Evolutionary conservation across 2,329 filamentous ascomycete genomes (phyloP).

Genomic region (Calonectria pauciramosa): DNA sequence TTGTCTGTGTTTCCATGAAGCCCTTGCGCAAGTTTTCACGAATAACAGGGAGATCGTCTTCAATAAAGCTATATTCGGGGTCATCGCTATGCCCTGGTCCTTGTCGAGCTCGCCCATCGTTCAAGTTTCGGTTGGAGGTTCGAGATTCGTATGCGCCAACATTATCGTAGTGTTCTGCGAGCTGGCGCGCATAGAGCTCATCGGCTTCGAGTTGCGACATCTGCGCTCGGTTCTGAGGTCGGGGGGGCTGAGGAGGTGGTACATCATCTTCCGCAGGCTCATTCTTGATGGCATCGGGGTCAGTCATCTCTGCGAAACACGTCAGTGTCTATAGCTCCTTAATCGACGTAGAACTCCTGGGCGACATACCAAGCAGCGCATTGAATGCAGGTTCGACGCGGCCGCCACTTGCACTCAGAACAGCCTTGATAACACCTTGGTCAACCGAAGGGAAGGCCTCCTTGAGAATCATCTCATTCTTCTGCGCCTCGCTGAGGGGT

Average conservation of each 20-base stretch:
- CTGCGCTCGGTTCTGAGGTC: conserved; percentile 73
- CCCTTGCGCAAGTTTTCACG: conserved; percentile 94
- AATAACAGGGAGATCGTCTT: conserved; percentile 95
- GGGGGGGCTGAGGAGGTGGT: conserved; percentile 83
- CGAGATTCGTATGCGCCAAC: conserved; percentile 70
- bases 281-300: conserved; percentile 75
- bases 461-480: conserved; percentile 88
- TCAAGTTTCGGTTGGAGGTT: conserved; percentile 60
- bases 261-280: conserved; percentile 68
- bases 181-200: conserved; percentile 90
- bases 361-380: conserved; percentile 80
- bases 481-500: conserved; percentile 83
- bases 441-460: conserved; percentile 95
- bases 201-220: conserved; percentile 90
- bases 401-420: conserved; percentile 87
- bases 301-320: conserved; percentile 75
- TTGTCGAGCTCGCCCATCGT: conserved; percentile 52
- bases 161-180: conserved; percentile 90
- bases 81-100: conserved; percentile 66
- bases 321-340: conserved; percentile 26
- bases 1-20: conserved; percentile 92
- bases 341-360: background rate
- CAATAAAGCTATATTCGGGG: conserved; percentile 90
- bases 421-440: conserved; percentile 83
- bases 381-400: conserved; percentile 96